Evolutionary conservation across 257 asterid genomes (phyloP), one percentile per base, ranked within the genome.

Genomic region (Lantana camara): DNA sequence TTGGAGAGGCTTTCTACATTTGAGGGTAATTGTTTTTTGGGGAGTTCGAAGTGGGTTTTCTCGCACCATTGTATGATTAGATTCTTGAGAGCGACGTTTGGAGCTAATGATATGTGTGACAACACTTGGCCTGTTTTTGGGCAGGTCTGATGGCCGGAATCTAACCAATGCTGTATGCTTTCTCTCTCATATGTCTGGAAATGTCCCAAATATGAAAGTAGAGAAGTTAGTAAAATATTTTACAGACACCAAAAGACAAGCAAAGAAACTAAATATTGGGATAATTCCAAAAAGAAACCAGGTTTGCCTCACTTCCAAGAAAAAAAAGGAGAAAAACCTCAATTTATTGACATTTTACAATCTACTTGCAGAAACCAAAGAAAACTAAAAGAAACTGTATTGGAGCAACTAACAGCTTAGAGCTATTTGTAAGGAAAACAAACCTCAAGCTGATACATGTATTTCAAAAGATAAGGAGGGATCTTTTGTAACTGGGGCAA

Each of bases 161-260:
- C 90, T 64, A 90, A 35, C 99, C 97, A 90, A 29, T 79, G 69
- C 23, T 83, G 87, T 73, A 93, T 93, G 78, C 95, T 83, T 17
- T 80, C 88, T 61, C 97, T 79, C 80, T 90, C 96, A 52, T 93
- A 93, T 2, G 98, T 85, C 97, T 90, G 54, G 76, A 74, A 35
- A 58, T 12, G 19, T 34, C 57, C 32, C 9, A 46, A 68, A 29
- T 9, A 24, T 14, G 16, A 10, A n/a, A 10, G 9, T 14, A 9
- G 14, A 6, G 35, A 51, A 53, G 37, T 41, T 48, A 29, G 37
- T 23, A 17, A 44, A 16, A 7, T 42, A 49, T 35, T 16, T 37
- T 1, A 1, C 4, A 22, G 17, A 61, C 55, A 15, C 20, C 14
- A 41, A 1, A 2, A n/a, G 9, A 21, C 51, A 27, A n/a, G 38